Evolutionary conservation across 2,329 filamentous ascomycete species (phyloP), one percentile per base, ranked within the genome.

Genomic region (Pseudogymnoascus sp.): DNA sequence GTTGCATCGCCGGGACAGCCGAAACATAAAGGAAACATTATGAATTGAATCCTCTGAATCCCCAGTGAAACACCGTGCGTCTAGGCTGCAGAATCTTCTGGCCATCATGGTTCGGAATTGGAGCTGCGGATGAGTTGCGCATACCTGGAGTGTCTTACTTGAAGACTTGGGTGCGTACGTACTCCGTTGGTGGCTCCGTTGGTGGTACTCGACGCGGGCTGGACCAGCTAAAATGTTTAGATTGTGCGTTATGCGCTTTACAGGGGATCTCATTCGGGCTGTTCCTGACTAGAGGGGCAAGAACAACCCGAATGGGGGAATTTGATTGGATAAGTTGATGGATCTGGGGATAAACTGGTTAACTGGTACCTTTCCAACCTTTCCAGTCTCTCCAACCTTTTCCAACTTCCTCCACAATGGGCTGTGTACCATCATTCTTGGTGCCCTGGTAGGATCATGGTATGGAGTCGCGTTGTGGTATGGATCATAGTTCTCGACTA

Each of bases 171-270:
- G 23, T 11, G 25, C 45, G 25, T 52, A 52, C 45, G n/a, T 30
- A 52, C 41, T 45, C 25, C 7, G 9, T 30, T 30, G 28, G 19
- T 19, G 19, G 19, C 12, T 45, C 19, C 39, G 39, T 22, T 6
- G 8, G 9, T 41, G 39, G 39, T 41, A 14, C 38, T 16, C 8
- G 38, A 2, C 38, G 12, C 42, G 42, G 45, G 45, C 45, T 30
- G 25, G 45, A 30, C 14, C 45, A 16, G 45, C 45, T 52, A 52
- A 52, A 30, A 52, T 52, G 12, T 14, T 52, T 52, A 52, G 45
- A 52, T 52, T 30, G 45, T 52, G 45, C 23, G 23, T 52, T 52
- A 52, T 52, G 45, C 45, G 45, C 45, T 52, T 52, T 52, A 19
- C 45, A 52, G 25, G 45, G 45, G 45, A 30, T 49, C 45, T 16